Evolutionary conservation across 495 filamentous ascomycete species (phyloP), one percentile per base, ranked within the genome.

Genomic region (Daldinia caldariorum): DNA sequence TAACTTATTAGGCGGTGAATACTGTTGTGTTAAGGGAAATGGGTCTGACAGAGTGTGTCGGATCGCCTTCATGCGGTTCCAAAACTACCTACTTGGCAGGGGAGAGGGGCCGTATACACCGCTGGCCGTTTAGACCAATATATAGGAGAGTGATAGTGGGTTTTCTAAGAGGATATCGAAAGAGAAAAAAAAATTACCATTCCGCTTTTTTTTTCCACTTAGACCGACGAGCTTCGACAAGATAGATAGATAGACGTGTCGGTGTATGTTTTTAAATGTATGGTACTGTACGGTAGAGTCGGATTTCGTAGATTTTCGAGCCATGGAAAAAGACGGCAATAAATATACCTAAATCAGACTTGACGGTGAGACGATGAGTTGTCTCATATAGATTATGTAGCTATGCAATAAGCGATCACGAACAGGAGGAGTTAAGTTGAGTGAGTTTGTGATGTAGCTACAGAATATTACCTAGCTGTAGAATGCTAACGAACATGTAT

Each of bases 61-160:
- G 63, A 71, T 71, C 67, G 49, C 53, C 67, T 58, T 70, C 34
- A 70, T 70, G 67, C 67, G 47, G 26, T 26, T 26, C 35, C 49
- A 53, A 29, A 53, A 26, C 26, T 26, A 26, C 26, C 26, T n/a
- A 22, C 9, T 10, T 53, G 22, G 49, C 49, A 32, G 14, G 29
- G n/a, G n/a, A n/a, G n/a, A n/a, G 39, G 58, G 58, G 54, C 26
- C 26, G 31, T 8, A 43, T 43, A 54, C 63, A 67, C 38, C 45
- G 56, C 56, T 45, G 47, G 39, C 47, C 22, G 26, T 31, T 45
- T 16, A 22, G 22, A 58, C n/a, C 43, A 12, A 22, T 39, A 41
- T 51, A 13, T 63, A 18, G 16, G 51, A 54, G 29, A 8, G 26
- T 3, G 16, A 56, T 34, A 38, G 38, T 55, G 29, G 16, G 22